Percentiles rank a stretch among this genome's conserved stretches.
Evolutionary conservation across 306 rosid genomes (phyloP).

Genomic region (Castanea sativa): DNA sequence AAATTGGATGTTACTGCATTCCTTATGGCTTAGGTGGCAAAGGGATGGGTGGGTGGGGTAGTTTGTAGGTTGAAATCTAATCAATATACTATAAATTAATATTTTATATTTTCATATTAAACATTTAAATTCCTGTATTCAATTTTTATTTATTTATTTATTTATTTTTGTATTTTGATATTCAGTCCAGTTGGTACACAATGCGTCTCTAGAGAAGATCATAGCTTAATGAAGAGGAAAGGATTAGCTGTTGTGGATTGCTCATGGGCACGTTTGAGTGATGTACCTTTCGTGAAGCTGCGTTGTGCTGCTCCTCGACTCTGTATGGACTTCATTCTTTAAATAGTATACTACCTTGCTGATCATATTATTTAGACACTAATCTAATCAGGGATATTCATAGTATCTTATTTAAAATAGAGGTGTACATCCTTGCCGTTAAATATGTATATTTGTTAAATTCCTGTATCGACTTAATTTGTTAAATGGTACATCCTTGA

Average conservation of each 20-base stretch:
- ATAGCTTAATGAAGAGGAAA: conserved; percentile 51
- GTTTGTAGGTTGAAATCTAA: neutral
- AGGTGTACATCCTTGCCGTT: neutral
- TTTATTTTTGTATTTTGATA: conserved; percentile 6
- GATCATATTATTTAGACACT: too few species aligned
- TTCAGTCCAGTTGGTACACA: conserved; percentile 79
- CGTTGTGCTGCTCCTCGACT: conserved; percentile 92
- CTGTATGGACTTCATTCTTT: conserved; percentile 50
- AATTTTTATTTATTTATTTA: neutral
- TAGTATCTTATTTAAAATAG: neutral
- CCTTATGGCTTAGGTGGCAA: neutral
- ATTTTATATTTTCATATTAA: neutral
- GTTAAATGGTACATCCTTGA: too few species aligned
- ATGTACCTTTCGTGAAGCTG: conserved; percentile 85
- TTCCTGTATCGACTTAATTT: too few species aligned
- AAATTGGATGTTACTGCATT: neutral
- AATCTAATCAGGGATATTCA: too few species aligned
- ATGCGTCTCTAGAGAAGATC: conserved; percentile 92
- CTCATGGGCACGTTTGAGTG: conserved; percentile 94
- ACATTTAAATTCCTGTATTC: neutral
- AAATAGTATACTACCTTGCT: neutral
- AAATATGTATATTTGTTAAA: neutral
- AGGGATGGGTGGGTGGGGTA: neutral
- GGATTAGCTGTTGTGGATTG: conserved; percentile 98
- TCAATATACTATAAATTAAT: neutral